A percentile compares a stretch with the other conserved stretches of the same genome.
phyloP scores from a whole-genome alignment of 495 filamentous ascomycete genomes.

The Trichoderma orchidacearum region DNA sequence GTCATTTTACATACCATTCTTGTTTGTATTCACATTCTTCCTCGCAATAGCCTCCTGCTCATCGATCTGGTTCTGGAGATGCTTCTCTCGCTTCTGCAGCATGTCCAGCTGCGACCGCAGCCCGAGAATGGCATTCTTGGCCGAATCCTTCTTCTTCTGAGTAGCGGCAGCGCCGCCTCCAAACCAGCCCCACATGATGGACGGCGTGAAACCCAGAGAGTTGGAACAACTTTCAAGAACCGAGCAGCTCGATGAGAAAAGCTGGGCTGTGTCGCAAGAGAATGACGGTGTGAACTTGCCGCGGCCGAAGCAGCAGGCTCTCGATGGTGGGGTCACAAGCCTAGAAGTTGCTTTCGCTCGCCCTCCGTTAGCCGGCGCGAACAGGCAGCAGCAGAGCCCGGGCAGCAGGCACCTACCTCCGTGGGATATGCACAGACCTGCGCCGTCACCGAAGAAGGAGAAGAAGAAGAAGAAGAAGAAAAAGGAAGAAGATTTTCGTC shows the following conservation, averaged over 20 bases:
- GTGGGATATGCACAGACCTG: too few species aligned
- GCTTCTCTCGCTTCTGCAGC: slow-evolving; percentile 91
- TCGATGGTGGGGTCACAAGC: not conserved
- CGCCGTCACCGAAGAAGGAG: too few species aligned
- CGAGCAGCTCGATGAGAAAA: not conserved
- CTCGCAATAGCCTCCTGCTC: slow-evolving; percentile 88
- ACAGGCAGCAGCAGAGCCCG: not conserved
- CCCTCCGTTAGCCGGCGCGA: not conserved
- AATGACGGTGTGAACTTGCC: slow-evolving; percentile 1
- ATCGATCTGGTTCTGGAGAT: slow-evolving; percentile 79
- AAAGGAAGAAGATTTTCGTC: too few species aligned
- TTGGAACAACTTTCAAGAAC: too few species aligned
- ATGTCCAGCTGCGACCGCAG: slow-evolving; percentile 86
- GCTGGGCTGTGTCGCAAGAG: slow-evolving; percentile 2
- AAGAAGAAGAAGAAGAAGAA: too few species aligned
- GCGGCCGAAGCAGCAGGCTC: not conserved
- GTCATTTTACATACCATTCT: slow-evolving; percentile 50
- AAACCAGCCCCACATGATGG: slow-evolving; percentile 66
- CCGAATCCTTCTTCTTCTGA: slow-evolving; percentile 78
- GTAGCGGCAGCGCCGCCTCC: slow-evolving; percentile 64
- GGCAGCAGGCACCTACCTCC: not conserved
- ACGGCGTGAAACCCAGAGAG: too few species aligned
- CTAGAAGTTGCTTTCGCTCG: not conserved
- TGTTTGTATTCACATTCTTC: slow-evolving; percentile 83
- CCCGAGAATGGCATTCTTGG: slow-evolving; percentile 91